Evolutionary conservation across 2,329 filamentous ascomycete genomes (phyloP).

Genomic region (Ophiostoma novo-ulmi): DNA sequence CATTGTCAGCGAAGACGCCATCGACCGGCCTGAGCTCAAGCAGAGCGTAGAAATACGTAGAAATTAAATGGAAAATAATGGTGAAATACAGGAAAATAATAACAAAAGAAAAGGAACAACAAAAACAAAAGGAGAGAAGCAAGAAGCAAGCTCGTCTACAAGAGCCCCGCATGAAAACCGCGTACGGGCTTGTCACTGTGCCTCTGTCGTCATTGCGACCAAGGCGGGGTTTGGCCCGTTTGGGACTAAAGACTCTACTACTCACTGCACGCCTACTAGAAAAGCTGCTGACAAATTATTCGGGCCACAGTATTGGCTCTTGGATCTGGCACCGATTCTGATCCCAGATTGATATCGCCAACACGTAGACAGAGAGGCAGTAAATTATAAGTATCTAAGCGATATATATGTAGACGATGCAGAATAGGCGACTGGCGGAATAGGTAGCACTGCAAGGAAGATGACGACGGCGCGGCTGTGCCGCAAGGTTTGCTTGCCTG

Average conservation of each 20-base stretch:
- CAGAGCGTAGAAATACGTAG: not conserved
- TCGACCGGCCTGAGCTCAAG: slow-evolving; percentile 3
- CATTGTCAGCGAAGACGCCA: slow-evolving; percentile 14
- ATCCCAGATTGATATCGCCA: no score
- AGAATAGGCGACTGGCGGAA: no score
- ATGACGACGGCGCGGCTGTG: not conserved
- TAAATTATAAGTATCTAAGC: not conserved
- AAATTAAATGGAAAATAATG: not conserved
- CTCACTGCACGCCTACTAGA: not conserved
- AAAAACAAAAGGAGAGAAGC: not conserved
- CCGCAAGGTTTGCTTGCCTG: not conserved
- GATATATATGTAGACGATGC: not conserved
- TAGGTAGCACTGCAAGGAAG: not conserved
- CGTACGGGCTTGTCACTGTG: slow-evolving; percentile 3
- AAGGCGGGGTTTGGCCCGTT: slow-evolving; percentile 3
- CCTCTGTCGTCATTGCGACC: slow-evolving; percentile 25
- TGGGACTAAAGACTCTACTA: not conserved
- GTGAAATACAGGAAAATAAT: no score
- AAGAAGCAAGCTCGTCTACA: not conserved
- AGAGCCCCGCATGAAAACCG: slow-evolving; percentile 23
- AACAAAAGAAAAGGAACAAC: not conserved
- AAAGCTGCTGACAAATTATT: not conserved
- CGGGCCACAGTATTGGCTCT: not conserved
- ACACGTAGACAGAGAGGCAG: not conserved
- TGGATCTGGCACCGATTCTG: not conserved